Evolutionary conservation across 106 monocot species (phyloP).

Genomic region (Dioscorea zingiberensis): DNA sequence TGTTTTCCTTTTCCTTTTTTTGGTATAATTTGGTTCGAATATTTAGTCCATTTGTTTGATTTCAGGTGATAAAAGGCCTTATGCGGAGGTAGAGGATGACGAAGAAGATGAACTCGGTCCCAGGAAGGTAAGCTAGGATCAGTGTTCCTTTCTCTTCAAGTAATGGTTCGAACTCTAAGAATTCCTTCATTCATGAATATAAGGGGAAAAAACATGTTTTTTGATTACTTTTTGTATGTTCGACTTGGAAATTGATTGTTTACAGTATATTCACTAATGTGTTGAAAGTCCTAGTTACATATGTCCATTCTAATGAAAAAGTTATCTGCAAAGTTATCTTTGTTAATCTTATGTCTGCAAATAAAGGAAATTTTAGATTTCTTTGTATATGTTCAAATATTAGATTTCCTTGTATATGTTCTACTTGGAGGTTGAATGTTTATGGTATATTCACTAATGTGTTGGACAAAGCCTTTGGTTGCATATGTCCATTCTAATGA

Average conservation of each 20-base stretch:
- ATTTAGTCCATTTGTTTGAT: background rate
- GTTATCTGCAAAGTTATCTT: background rate
- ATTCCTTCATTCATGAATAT: too few relatives aligned
- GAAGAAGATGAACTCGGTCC: conserved; percentile 63
- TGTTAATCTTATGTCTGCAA: background rate
- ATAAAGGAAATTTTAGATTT: background rate
- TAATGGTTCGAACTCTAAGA: too few relatives aligned
- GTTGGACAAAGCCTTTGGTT: background rate
- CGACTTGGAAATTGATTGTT: background rate
- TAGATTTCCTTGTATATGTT: too few relatives aligned
- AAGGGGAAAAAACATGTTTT: background rate
- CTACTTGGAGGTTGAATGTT: too few relatives aligned
- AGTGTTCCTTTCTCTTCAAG: too few relatives aligned
- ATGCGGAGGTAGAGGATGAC: conserved; percentile 62
- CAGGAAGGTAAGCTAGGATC: conserved; percentile 41
- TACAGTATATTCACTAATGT: background rate
- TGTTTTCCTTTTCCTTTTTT: background rate
- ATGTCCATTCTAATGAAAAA: background rate
- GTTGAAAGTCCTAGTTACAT: background rate
- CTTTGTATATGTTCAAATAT: too few relatives aligned
- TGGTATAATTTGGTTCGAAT: background rate
- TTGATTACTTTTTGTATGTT: background rate
- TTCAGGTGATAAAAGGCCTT: conserved; percentile 56
- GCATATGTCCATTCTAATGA: background rate
- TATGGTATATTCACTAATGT: too few relatives aligned